Conservation (phyloP, 345 rosid genomes). For the Litchi chinensis region DNA sequence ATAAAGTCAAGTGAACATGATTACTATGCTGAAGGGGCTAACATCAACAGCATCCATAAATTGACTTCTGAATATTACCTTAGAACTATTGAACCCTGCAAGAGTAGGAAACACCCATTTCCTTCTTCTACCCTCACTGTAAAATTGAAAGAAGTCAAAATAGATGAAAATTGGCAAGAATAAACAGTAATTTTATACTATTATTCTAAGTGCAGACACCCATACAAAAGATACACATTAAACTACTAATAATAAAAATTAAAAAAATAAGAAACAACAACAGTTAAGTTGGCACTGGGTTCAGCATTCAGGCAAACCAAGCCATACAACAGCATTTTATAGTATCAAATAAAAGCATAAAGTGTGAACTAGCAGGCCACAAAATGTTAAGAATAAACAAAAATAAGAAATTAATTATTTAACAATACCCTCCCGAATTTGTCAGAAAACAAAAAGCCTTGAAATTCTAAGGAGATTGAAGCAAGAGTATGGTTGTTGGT, state of each 20-base stretch:
- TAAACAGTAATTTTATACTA: neutral
- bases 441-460: neutral
- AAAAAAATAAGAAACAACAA: neutral
- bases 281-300: neutral
- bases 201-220: neutral
- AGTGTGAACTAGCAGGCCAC: neutral
- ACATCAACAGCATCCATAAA: slow-evolving; percentile 12
- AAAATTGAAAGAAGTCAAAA: slow-evolving; percentile 23
- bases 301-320: slow-evolving; percentile 12
- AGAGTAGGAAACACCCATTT: slow-evolving; percentile 94
- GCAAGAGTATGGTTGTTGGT: neutral
- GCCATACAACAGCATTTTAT: neutral
- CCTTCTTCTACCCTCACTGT: slow-evolving; percentile 93
- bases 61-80: slow-evolving; percentile 50
- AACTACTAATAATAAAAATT: neutral
- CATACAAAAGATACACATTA: neutral
- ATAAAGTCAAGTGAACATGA: neutral
- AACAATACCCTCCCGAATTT: neutral
- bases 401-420: neutral
- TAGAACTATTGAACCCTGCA: slow-evolving; percentile 39
- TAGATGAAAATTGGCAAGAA: slow-evolving; percentile 19
- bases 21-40: neutral
- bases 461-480: neutral
- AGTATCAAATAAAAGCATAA: neutral
- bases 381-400: neutral